Conservation (phyloP, 257 asterid genomes). For the Osmanthus fragrans region DNA sequence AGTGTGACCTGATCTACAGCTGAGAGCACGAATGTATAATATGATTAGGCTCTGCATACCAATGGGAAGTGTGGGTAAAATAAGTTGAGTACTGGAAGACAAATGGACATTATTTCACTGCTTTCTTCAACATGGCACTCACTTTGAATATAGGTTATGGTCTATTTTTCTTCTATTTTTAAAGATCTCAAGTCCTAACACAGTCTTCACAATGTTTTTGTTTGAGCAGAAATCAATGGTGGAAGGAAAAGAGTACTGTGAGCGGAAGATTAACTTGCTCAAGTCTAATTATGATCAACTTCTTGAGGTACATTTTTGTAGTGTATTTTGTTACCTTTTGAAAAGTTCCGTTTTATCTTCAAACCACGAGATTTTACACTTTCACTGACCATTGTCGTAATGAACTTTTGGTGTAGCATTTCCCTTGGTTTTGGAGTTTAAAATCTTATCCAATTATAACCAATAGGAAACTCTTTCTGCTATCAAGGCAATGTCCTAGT, state of each 20-base stretch:
- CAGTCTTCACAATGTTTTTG: constrained; percentile 11
- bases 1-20: not conserved
- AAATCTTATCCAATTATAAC: not conserved
- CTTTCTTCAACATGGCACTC: not conserved
- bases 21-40: not conserved
- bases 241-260: constrained; percentile 93
- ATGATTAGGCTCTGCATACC: no score
- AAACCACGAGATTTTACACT: not conserved
- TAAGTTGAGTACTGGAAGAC: not conserved
- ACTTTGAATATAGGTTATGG: not conserved
- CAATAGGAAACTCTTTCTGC: not conserved
- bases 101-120: not conserved
- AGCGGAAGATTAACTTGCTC: constrained; percentile 79
- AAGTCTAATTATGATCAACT: constrained; percentile 95
- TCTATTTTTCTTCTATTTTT: not conserved
- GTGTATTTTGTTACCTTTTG: not conserved
- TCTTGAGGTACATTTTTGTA: constrained; percentile 63
- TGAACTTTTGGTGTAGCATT: not conserved
- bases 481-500: not conserved
- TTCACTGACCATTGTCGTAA: not conserved
- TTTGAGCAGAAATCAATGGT: constrained; percentile 77
- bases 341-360: not conserved
- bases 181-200: constrained; percentile 1
- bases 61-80: not conserved
- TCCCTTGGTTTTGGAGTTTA: constrained; percentile 4